Conservation (phyloP, 2,329 filamentous ascomycete genomes). For the Elsinoe necatrix region DNA sequence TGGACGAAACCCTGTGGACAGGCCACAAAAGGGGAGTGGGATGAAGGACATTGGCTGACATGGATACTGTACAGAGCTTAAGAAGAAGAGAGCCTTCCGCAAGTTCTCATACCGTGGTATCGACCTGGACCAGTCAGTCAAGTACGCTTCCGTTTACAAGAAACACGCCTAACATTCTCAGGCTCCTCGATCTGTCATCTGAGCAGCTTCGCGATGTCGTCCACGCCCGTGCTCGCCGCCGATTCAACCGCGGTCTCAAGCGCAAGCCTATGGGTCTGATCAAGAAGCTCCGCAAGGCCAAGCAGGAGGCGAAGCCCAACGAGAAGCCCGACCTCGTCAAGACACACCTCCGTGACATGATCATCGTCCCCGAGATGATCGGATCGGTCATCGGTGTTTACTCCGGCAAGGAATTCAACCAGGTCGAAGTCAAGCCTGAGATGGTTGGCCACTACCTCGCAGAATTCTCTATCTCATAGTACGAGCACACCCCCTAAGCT, state of each 20-base stretch:
- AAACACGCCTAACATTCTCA: slow-evolving; percentile 33
- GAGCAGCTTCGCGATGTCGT: slow-evolving; percentile 99
- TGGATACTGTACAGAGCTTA: slow-evolving; percentile 61
- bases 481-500: slow-evolving; percentile 34
- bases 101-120: slow-evolving; percentile 99
- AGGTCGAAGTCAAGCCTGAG: slow-evolving; percentile 99
- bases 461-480: slow-evolving; percentile 99
- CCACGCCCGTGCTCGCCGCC: slow-evolving; percentile 93
- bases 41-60: slow-evolving; percentile 32
- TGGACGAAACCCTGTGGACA: slow-evolving; percentile 35
- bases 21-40: slow-evolving; percentile 35
- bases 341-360: slow-evolving; percentile 99
- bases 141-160: background rate
- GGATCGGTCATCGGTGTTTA: slow-evolving; percentile 98
- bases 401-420: slow-evolving; percentile 99
- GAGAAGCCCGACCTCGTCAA: slow-evolving; percentile 99
- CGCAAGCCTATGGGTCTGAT: slow-evolving; percentile 99
- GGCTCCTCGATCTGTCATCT: slow-evolving; percentile 96
- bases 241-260: slow-evolving; percentile 99
- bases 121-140: slow-evolving; percentile 94
- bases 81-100: slow-evolving; percentile 99
- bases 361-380: slow-evolving; percentile 99
- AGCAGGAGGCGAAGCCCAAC: slow-evolving; percentile 98
- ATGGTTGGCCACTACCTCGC: slow-evolving; percentile 99
- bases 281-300: slow-evolving; percentile 99